A percentile compares a stretch with the other conserved stretches of the same genome.
phyloP scores from a whole-genome alignment of 345 rosid genomes.

The Trapa incisa region DNA sequence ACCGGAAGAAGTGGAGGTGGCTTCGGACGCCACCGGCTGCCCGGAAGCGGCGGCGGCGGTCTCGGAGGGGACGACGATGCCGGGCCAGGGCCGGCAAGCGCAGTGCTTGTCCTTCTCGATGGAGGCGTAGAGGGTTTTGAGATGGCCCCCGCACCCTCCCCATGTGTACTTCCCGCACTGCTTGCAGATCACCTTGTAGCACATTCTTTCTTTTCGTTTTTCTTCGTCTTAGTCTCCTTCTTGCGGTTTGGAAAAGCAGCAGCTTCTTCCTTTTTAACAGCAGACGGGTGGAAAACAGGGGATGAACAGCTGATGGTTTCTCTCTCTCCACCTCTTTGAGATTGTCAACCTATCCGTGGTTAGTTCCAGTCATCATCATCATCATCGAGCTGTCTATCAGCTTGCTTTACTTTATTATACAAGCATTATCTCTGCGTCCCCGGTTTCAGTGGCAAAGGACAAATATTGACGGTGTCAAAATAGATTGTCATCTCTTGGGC shows the following conservation, averaged over 20 bases:
- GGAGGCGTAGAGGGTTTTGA: conserved; percentile 20
- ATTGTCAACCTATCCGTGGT: neutral
- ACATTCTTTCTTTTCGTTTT: conserved; percentile 16
- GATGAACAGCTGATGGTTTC: neutral
- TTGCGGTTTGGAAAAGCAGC: neutral
- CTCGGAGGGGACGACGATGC: conserved; percentile 12
- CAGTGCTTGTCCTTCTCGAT: conserved; percentile 45
- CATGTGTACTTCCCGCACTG: conserved; percentile 29
- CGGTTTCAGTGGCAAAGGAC: too few species aligned
- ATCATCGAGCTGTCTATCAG: neutral
- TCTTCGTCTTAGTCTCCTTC: neutral
- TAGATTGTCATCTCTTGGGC: too few species aligned
- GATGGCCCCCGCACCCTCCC: conserved; percentile 47
- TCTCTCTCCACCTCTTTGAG: neutral
- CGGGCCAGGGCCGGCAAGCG: conserved; percentile 50
- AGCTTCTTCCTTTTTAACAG: neutral
- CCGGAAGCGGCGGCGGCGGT: neutral
- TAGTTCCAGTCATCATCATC: neutral
- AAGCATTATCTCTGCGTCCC: too few species aligned
- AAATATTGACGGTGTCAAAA: too few species aligned
- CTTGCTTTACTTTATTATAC: too few species aligned
- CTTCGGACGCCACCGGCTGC: conserved; percentile 4
- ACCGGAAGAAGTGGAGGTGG: conserved; percentile 8
- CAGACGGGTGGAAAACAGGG: neutral
- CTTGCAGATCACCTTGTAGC: conserved; percentile 35